Base-by-base conservation (phyloP, 2,329 filamentous ascomycete species). In the Diaporthe humulicola region DNA sequence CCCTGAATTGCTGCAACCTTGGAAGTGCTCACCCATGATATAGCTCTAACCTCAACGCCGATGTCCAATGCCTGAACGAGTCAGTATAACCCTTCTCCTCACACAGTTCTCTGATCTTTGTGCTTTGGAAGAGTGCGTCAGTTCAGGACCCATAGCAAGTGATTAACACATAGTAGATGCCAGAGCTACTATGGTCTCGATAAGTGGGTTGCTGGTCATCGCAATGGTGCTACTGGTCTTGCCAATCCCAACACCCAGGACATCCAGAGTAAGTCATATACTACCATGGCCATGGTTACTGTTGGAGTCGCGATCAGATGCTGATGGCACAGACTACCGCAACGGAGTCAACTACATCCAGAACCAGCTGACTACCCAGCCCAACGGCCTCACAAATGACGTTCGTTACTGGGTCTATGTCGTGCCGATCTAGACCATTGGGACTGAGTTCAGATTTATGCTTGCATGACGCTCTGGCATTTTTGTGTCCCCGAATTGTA, bases 371-470 rank as follows among this genome's bases (percentile, higher is more conserved):
- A 66, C 42, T 17, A 66, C 61, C 12, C 61, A 50, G 28, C 61
- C 61, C 19, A 50, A 50, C 50, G 42, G 61, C 12, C 42, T 66
- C 28, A 66, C 61, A 19, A 66, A 66, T 4, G 61, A 50, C 12
- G 61, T 66, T 36, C 61, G 42, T 9, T 66, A 66, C 61, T 66
- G 61, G 61, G 40, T 66, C 40, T 66, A 66, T 12, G 60, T 66
- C 30, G 60, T 66, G 40, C 60, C 60, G 4, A 66, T 66, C 25
- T 66, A 36, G 10, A n/a, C 7, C 10, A 48, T 33, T n/a, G 10
- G 17, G 7, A 33, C 8, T 9, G 36, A 3, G 6, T 2, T 12
- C 12, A 6, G n/a, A 3, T 25, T 19, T 4, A 4, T 12, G 17
- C 6, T 45, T 45, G 40, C 60, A 33, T 48, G 60, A n/a, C 22